Conservation (phyloP, 768 basidiomycete genomes). For the button mushroom (Agaricus bisporus) region DNA sequence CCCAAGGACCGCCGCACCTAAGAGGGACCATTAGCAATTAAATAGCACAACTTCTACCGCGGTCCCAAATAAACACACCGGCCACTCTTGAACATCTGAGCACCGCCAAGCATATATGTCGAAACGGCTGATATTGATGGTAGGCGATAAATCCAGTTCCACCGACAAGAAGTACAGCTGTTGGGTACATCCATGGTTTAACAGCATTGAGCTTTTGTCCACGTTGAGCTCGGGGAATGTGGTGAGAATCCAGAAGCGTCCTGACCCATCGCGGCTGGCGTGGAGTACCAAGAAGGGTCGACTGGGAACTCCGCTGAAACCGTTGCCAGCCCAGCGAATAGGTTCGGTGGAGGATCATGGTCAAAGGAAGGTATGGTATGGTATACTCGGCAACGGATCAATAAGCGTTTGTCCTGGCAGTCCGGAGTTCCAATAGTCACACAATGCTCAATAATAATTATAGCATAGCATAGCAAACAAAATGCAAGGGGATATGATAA, state of each 20-base stretch:
- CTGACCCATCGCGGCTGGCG: conserved; percentile 8
- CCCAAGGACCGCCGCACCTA: conserved; percentile 56
- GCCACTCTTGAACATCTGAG: conserved; percentile 80
- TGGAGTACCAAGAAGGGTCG: not conserved
- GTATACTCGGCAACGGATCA: not conserved
- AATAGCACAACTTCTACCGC: not conserved
- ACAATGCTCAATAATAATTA: not conserved
- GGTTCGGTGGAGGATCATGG: conserved; percentile 9
- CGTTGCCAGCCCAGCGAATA: conserved; percentile 3
- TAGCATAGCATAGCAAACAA: not conserved
- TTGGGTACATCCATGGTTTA: conserved; percentile 31
- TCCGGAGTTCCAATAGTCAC: not conserved
- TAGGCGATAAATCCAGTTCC: conserved; percentile 46
- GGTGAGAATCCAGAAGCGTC: not conserved
- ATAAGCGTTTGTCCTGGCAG: not conserved
- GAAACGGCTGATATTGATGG: conserved; percentile 63
- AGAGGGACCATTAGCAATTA: conserved; percentile 13
- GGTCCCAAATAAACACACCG: conserved; percentile 25
- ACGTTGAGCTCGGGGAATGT: not conserved
- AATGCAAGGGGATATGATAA: not conserved
- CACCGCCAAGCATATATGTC: conserved; percentile 68
- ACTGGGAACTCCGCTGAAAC: not conserved
- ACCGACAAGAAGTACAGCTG: conserved; percentile 28
- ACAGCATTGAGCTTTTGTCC: not conserved
- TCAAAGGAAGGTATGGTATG: not conserved